Conservation (phyloP, 1,284 basidiomycete genomes). For the Sporisorium graminicola region DNA sequence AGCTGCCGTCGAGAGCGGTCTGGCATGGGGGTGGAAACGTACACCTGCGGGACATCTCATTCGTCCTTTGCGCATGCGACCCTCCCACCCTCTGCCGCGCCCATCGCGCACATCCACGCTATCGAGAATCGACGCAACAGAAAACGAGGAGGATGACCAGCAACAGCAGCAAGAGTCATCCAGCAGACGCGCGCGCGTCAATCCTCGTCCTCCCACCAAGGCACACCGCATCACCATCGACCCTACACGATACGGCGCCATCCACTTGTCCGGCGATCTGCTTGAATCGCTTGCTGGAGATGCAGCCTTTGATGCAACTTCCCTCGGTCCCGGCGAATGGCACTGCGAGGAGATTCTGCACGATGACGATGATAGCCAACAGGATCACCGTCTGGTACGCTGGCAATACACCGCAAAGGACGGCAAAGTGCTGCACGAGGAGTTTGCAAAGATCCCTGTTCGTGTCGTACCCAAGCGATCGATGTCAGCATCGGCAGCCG, state of each 20-base stretch:
- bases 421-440: slow-evolving; percentile 48
- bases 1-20: slow-evolving; percentile 42
- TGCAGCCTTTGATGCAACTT: slow-evolving; percentile 20
- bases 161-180: slow-evolving; percentile 8
- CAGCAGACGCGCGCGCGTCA: slow-evolving; percentile 30
- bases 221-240: slow-evolving; percentile 63
- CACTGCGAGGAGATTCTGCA: slow-evolving; percentile 40
- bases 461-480: slow-evolving; percentile 16
- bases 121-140: slow-evolving; percentile 12
- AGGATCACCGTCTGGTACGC: slow-evolving; percentile 31
- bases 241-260: slow-evolving; percentile 61
- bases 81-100: slow-evolving; percentile 50
- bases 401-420: slow-evolving; percentile 49
- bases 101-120: slow-evolving; percentile 33
- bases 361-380: slow-evolving; percentile 14
- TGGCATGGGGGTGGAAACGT: slow-evolving; percentile 66
- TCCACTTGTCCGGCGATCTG: slow-evolving; percentile 54
- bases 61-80: slow-evolving; percentile 64
- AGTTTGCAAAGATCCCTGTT: slow-evolving; percentile 39
- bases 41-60: slow-evolving; percentile 63
- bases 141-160: slow-evolving; percentile 16
- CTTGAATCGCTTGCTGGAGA: slow-evolving; percentile 42
- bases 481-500: not conserved
- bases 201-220: slow-evolving; percentile 39
- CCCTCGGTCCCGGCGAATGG: slow-evolving; percentile 38